These are phyloP conservation scores for Blepharisma japonicum DNA, from an alignment of 73 alveolate genomes.

Conservation along the genomic window DNA sequence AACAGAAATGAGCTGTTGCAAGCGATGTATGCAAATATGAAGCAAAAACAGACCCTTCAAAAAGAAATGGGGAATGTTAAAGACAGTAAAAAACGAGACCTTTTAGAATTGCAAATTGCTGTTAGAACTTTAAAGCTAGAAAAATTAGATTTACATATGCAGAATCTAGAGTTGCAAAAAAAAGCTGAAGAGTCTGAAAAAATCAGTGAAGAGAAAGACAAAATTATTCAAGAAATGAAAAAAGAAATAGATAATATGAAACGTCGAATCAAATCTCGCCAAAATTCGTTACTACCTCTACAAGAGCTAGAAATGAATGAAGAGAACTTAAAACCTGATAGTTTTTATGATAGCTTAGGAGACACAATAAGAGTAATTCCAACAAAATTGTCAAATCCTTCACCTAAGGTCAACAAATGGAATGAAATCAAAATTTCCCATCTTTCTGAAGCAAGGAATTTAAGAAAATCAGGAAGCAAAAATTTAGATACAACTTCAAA, in stretches of 20 bases:
- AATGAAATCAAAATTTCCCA: no score
- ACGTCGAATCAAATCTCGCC: background rate
- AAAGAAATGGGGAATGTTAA: slow-evolving; percentile 4
- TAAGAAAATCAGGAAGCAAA: no score
- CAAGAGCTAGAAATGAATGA: no score
- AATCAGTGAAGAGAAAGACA: slow-evolving; percentile 17
- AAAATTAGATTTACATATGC: slow-evolving; percentile 32
- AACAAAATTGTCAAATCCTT: no score
- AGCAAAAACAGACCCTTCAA: slow-evolving; percentile 16
- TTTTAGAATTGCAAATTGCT: slow-evolving; percentile 40
- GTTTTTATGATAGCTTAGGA: no score
- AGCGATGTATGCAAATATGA: background rate
- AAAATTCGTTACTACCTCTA: no score
- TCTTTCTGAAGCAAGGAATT: no score
- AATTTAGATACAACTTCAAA: no score
- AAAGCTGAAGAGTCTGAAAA: background rate
- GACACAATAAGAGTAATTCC: no score
- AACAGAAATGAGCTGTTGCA: slow-evolving; percentile 29
- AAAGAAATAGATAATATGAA: slow-evolving; percentile 18
- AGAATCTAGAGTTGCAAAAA: slow-evolving; percentile 27
- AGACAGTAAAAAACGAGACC: slow-evolving; percentile 31
- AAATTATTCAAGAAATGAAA: slow-evolving; percentile 10
- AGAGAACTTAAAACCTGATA: no score
- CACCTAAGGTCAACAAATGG: no score
- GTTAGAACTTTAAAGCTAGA: slow-evolving; percentile 39